Percentiles rank a stretch among this genome's conserved stretches.
Evolutionary conservation across 2,329 filamentous ascomycete genomes (phyloP).

Genomic region (Penicillium oxalicum): DNA sequence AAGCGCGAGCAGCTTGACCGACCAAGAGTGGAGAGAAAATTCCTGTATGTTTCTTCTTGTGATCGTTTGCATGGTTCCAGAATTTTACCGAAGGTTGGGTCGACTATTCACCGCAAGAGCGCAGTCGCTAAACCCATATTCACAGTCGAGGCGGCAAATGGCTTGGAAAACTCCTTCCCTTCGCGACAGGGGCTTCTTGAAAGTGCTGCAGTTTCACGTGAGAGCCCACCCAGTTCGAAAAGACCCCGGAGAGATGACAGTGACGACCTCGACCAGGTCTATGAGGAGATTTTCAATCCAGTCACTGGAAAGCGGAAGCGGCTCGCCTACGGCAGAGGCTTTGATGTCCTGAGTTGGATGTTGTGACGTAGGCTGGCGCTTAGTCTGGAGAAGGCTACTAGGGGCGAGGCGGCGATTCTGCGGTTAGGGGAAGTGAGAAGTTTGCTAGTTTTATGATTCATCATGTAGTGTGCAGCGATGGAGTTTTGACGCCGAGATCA

Average conservation of each 20-base stretch:
- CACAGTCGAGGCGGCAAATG: not conserved
- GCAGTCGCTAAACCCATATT: not conserved
- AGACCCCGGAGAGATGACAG: not conserved
- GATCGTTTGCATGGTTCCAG: not conserved
- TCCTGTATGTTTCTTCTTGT: not conserved
- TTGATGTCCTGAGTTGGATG: not conserved
- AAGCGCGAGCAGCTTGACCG: not conserved
- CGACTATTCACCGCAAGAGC: not conserved
- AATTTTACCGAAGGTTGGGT: not conserved
- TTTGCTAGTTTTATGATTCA: too few species aligned
- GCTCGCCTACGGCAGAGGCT: not conserved
- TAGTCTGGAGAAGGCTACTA: too few species aligned
- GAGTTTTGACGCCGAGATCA: too few species aligned
- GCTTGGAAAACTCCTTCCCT: not conserved
- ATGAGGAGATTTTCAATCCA: conserved; percentile 3
- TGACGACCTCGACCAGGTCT: not conserved
- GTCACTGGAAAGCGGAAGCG: conserved; percentile 3
- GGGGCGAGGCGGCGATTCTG: too few species aligned
- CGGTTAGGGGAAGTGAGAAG: too few species aligned
- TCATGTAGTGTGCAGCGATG: too few species aligned
- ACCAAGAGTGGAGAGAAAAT: not conserved
- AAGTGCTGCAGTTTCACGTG: not conserved
- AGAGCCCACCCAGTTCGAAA: not conserved
- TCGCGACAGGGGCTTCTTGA: too few species aligned
- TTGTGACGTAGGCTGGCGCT: not conserved